Conservation (phyloP, 78 protist species). For the Speleostelium caveatum region DNA sequence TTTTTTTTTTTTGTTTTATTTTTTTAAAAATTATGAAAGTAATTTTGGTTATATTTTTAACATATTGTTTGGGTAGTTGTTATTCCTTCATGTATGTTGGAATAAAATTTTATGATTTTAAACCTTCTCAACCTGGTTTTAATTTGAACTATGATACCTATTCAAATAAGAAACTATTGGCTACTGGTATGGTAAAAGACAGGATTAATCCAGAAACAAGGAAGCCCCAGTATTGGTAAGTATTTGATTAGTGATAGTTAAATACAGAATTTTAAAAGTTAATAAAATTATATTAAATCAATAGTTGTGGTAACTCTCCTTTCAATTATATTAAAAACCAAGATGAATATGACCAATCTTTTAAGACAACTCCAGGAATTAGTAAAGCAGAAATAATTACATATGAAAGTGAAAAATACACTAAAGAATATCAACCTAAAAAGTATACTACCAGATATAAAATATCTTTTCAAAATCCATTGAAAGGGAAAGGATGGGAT, state of each 20-base stretch:
- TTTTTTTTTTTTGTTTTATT: too few species aligned
- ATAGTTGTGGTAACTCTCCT: background rate
- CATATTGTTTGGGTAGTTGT: too few species aligned
- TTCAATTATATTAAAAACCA: background rate
- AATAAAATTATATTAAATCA: background rate
- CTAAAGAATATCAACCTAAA: background rate
- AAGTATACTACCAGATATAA: background rate
- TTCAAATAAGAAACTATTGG: too few species aligned
- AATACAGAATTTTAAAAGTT: background rate
- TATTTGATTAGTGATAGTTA: background rate
- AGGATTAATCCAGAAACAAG: background rate
- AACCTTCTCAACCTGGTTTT: background rate
- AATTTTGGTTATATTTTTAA: too few species aligned
- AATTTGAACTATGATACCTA: background rate
- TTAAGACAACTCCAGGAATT: background rate
- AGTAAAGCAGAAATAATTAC: background rate
- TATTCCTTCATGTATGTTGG: too few species aligned
- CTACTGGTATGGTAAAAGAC: background rate
- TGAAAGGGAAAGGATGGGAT: background rate
- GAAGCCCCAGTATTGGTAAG: constrained; percentile 1
- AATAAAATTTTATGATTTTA: constrained; percentile 3
- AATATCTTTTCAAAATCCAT: background rate
- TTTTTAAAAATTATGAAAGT: too few species aligned
- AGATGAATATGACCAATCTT: background rate
- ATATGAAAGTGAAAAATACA: background rate